Percentiles rank a stretch among this genome's conserved stretches.
Evolutionary conservation across 768 basidiomycete species (phyloP).

Genomic region (Tulasnella sp.): DNA sequence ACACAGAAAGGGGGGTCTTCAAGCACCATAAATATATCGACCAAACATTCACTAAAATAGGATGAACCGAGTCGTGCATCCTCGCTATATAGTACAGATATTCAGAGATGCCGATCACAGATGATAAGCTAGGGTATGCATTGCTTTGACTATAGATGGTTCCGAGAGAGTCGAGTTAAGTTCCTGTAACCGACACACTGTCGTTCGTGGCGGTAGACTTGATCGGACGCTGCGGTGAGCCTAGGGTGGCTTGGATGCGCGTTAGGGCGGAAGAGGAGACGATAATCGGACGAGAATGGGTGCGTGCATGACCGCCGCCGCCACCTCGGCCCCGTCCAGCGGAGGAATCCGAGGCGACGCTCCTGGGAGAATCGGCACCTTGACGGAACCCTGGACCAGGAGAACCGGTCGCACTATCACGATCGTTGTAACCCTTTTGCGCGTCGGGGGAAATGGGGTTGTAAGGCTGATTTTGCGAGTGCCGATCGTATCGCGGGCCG

Average conservation of each 20-base stretch:
- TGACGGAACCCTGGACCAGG: not conserved
- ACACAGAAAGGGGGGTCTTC: not conserved
- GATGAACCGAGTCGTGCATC: not conserved
- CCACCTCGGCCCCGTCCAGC: not conserved
- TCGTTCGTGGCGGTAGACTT: not conserved
- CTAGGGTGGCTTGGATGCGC: not conserved
- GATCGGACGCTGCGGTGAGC: not conserved
- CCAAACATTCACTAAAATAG: not conserved
- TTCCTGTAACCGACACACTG: not conserved
- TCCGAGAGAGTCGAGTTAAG: not conserved
- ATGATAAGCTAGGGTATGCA: not conserved
- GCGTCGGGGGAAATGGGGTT: not conserved
- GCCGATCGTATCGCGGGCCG: not conserved
- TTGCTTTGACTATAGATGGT: not conserved
- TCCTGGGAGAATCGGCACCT: not conserved
- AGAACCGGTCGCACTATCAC: not conserved
- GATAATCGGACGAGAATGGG: not conserved
- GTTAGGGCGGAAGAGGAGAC: not conserved
- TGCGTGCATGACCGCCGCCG: not conserved
- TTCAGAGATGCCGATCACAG: not conserved
- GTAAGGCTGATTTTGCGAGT: not conserved
- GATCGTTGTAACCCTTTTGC: not conserved
- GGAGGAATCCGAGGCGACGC: not conserved
- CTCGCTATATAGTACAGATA: not conserved
- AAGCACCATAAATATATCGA: not conserved